Base-by-base conservation (phyloP, 441 rosid genomes). In the Aquilaria agallochum region DNA sequence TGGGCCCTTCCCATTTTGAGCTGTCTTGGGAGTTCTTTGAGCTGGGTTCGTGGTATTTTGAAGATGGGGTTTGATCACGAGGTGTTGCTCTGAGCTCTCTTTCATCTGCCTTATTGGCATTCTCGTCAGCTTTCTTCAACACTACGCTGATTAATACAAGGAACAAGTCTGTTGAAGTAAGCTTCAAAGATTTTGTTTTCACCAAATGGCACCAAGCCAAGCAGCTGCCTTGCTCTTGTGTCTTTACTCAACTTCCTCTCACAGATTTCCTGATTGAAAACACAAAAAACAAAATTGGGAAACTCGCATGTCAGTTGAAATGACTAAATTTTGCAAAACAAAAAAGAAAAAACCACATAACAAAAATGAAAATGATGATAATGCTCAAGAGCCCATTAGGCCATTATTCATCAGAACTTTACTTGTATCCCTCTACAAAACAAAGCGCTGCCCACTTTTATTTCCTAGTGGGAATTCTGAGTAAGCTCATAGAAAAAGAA, bases 21-120 rank as follows among this genome's bases (percentile, higher is more conserved):
- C 58, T 64, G 79, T 48, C 72, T 84, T 90, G 58, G 78, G 84
- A 48, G 76, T 72, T 64, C 81, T 85, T 32, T 81, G 83, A 55
- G 72, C 70, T 47, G 76, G 84, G 71, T 79, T 80, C 74, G 83
- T 76, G 56, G 89, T 69, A 70, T 75, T 80, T 73, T 84, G 96
- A 64, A 82, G 66, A 74, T 81, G 88, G 65, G 85, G 58, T 74
- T 78, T 94, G 64, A 87, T 83, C 57, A 94, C 81, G 9, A 87
- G 48, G 69, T 80, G 96, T 71, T 85, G 87, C 73, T 86, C 95
- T 5, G 88, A 72, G 76, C 70, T 74, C 65, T 94, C 97, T 76
- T 89, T 91, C 94, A 91, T 85, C 71, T 78, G 90, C 86, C 94
- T 77, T 68, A 76, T 72, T 70, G 97, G 96, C 99, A 89, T 87